Evolutionary conservation across 2,329 filamentous ascomycete genomes (phyloP), one percentile per base, ranked within the genome.

Genomic region (Sporothrix euskadiensis): DNA sequence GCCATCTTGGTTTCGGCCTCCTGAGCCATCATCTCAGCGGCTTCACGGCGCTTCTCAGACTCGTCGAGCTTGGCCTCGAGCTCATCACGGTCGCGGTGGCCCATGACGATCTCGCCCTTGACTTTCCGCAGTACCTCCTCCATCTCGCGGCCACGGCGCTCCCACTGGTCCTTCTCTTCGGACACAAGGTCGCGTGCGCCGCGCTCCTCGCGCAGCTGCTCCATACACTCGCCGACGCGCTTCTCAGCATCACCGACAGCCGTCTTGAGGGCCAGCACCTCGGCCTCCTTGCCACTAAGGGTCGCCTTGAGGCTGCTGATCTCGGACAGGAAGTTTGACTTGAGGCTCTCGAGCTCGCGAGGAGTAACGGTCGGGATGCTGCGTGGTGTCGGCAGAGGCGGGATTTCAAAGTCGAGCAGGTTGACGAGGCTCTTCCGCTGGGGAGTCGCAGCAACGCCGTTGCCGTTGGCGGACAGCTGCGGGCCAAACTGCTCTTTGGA

Each of bases 251-350:
- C 94, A 6, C 89, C 89, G 41, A 98, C 90, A 0, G 96, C 94
- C 59, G 92, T 90, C 81, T 97, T 97, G 74, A 98, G 87, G 47
- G 92, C 95, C 69, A 90, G 87, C 49, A 96, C 93, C 81, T 98
- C 94, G 6, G 95, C 95, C 80, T 98, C 95, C 79, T 96, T 97
- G 68, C 96, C 96, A 78, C 91, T 94, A 10, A 99, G 85, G 10
- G 93, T 95, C 3, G 96, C 96, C 79, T 93, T 96, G 22, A 99
- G 88, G n/a, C 92, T 94, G 75, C 94, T 97, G 74, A 99, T 97
- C 80, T 98, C 93, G 0, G 94, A 97, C 70, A 97, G 87, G 78
- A 97, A 97, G 32, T 88, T 88, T 0, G 94, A 98, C 81, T 98
- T 98, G 74, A 98, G 86, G 16, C 92, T 93, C 80, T 99, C 96